phyloP scores from a whole-genome alignment of 2,329 filamentous ascomycete species.

The Paraconiothyrium brasiliense region DNA sequence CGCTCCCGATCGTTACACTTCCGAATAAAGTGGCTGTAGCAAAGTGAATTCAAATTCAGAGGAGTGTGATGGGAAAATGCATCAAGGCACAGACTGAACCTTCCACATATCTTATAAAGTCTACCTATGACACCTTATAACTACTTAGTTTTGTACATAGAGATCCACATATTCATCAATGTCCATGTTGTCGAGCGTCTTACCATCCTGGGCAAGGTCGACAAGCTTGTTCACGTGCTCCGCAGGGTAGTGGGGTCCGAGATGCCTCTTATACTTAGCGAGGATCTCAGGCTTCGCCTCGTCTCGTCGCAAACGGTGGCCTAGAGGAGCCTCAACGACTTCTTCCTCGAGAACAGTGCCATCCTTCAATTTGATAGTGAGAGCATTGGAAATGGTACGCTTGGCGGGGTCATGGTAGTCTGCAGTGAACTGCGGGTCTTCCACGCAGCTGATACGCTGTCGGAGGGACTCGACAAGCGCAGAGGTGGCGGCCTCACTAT shows the following conservation, averaged over 20 bases:
- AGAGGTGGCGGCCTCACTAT: slow-evolving; percentile 89
- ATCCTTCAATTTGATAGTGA: slow-evolving; percentile 94
- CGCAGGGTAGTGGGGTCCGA: slow-evolving; percentile 82
- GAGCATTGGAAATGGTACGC: slow-evolving; percentile 95
- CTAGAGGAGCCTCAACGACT: slow-evolving; percentile 91
- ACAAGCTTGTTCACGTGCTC: slow-evolving; percentile 83
- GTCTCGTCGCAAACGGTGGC: slow-evolving; percentile 88
- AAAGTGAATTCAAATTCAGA: no score
- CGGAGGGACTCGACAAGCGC: slow-evolving; percentile 89
- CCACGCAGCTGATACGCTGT: slow-evolving; percentile 93
- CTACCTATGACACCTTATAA: slow-evolving; percentile 32
- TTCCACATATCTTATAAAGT: slow-evolving; percentile 25
- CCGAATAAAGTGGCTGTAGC: no score
- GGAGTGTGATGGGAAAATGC: neutral
- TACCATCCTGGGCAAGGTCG: slow-evolving; percentile 77
- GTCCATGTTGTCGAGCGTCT: slow-evolving; percentile 79
- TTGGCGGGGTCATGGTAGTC: slow-evolving; percentile 96
- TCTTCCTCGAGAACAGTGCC: slow-evolving; percentile 91
- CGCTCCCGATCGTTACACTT: no score
- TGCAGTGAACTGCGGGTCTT: slow-evolving; percentile 91
- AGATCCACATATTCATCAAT: slow-evolving; percentile 95
- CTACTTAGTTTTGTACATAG: slow-evolving; percentile 67
- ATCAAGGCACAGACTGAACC: neutral
- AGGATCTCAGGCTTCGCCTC: slow-evolving; percentile 98
- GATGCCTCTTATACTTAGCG: slow-evolving; percentile 92